A percentile compares a stretch with the other conserved stretches of the same genome.
phyloP scores from a whole-genome alignment of 768 basidiomycete species.

The Exidia glandulosa region DNA sequence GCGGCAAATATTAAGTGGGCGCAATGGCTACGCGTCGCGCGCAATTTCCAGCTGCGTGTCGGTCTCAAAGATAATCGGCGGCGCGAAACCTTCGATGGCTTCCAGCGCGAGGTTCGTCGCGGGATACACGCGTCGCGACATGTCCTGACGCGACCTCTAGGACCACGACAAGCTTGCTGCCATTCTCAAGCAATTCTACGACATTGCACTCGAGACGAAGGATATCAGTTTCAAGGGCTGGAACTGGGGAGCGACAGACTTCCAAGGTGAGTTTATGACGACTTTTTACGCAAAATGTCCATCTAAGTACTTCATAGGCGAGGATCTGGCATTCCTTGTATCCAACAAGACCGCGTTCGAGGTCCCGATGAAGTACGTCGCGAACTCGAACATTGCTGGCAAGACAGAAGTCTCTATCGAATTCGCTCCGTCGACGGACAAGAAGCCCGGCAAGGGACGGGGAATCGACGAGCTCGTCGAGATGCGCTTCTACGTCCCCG shows the following conservation, averaged over 20 bases:
- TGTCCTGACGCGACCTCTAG: conserved; percentile 26
- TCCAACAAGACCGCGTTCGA: conserved; percentile 85
- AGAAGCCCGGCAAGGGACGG: conserved; percentile 31
- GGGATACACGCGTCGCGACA: not conserved
- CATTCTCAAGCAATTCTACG: conserved; percentile 80
- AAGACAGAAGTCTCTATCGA: conserved; percentile 99
- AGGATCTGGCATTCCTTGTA: conserved; percentile 84
- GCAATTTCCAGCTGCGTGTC: conserved; percentile 82
- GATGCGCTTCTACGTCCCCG: conserved; percentile 93
- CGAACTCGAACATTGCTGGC: conserved; percentile 96
- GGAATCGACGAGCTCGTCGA: conserved; percentile 82
- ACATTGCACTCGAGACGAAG: conserved; percentile 69
- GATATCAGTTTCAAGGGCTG: conserved; percentile 89
- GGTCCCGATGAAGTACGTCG: conserved; percentile 73
- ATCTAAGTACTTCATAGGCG: conserved; percentile 37
- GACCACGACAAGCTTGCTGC: conserved; percentile 81
- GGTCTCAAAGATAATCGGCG: conserved; percentile 61
- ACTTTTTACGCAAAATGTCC: conserved; percentile 1
- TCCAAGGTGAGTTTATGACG: conserved; percentile 56
- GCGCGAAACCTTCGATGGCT: conserved; percentile 86
- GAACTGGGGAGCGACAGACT: conserved; percentile 97
- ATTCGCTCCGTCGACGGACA: conserved; percentile 47
- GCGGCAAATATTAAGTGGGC: conserved; percentile 74
- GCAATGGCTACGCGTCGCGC: conserved; percentile 85
- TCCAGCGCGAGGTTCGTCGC: conserved; percentile 66